These are phyloP conservation scores for Endotrypanum monterogeii DNA, from an alignment of 208 protist genomes.

Conservation along the genomic window DNA sequence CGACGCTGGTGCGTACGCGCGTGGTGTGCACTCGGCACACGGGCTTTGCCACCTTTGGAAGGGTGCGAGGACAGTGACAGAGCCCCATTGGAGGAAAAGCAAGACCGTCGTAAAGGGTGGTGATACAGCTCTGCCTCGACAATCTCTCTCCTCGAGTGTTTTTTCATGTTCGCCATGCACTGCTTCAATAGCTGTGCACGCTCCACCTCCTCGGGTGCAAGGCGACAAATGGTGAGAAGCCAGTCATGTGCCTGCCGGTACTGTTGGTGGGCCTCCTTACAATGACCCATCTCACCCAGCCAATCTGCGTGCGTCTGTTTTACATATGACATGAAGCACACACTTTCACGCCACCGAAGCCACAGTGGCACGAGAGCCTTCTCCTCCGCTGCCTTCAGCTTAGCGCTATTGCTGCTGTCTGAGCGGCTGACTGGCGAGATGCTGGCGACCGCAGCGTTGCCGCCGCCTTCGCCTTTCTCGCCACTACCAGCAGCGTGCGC, in stretches of 20 bases:
- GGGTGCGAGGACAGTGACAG: not conserved
- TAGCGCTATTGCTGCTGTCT: not conserved
- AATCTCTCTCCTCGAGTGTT: conserved; percentile 25
- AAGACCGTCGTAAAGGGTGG: conserved; percentile 4
- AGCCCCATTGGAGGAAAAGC: not conserved
- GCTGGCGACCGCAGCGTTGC: not conserved
- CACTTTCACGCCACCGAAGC: conserved; percentile 62
- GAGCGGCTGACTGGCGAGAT: not conserved
- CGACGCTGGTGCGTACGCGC: conserved; percentile 7
- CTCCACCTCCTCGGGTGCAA: conserved; percentile 40
- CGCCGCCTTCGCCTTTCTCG: not conserved
- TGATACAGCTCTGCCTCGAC: conserved; percentile 30
- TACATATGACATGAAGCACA: conserved; percentile 65
- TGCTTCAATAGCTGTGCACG: conserved; percentile 42
- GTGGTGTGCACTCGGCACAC: not conserved
- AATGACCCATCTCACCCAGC: conserved; percentile 39
- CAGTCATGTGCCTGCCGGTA: conserved; percentile 69
- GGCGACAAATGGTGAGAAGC: conserved; percentile 44
- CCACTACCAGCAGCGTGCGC: conserved; percentile 1
- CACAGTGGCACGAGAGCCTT: conserved; percentile 27
- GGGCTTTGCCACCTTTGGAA: not conserved
- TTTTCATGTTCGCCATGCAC: conserved; percentile 39
- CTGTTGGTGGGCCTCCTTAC: conserved; percentile 44
- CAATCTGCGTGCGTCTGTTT: conserved; percentile 63
- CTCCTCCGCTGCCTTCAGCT: conserved; percentile 2